Percentiles rank a stretch among this genome's conserved stretches.
Evolutionary conservation across 331 rosid species (phyloP).

Genomic region (Quercus tomentella): DNA sequence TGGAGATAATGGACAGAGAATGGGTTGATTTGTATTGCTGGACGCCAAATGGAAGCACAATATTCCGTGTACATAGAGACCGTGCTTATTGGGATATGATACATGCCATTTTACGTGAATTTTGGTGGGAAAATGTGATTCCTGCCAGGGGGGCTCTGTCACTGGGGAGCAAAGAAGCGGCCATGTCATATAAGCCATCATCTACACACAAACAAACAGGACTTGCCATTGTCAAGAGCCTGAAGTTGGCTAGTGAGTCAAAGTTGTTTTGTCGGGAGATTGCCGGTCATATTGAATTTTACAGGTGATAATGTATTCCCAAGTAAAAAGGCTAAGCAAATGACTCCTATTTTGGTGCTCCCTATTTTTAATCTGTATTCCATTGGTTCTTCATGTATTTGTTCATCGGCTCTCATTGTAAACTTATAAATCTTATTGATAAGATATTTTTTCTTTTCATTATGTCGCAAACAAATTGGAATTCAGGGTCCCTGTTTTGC

Average conservation of each 20-base stretch:
- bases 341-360: constrained; percentile 13
- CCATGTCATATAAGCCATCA: constrained; percentile 46
- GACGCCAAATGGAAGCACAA: constrained; percentile 90
- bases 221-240: constrained; percentile 62
- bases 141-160: constrained; percentile 77
- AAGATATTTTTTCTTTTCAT: not conserved
- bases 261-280: constrained; percentile 76
- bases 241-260: constrained; percentile 64
- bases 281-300: constrained; percentile 81
- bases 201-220: constrained; percentile 81
- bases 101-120: constrained; percentile 59
- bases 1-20: constrained; percentile 89
- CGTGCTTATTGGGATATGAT: constrained; percentile 76
- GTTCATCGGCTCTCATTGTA: not conserved
- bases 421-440: not conserved
- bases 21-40: constrained; percentile 93
- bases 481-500: not conserved
- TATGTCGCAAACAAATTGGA: not conserved
- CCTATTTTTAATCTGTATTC: constrained; percentile 6
- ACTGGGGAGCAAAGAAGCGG: constrained; percentile 60
- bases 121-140: constrained; percentile 90
- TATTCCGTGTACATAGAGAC: constrained; percentile 64
- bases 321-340: constrained; percentile 9
- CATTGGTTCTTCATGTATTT: constrained; percentile 3
- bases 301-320: constrained; percentile 23